Percentiles rank a stretch among this genome's conserved stretches.
Conservation (phyloP, 2,329 filamentous ascomycete species). For the Biscogniauxia marginata region DNA sequence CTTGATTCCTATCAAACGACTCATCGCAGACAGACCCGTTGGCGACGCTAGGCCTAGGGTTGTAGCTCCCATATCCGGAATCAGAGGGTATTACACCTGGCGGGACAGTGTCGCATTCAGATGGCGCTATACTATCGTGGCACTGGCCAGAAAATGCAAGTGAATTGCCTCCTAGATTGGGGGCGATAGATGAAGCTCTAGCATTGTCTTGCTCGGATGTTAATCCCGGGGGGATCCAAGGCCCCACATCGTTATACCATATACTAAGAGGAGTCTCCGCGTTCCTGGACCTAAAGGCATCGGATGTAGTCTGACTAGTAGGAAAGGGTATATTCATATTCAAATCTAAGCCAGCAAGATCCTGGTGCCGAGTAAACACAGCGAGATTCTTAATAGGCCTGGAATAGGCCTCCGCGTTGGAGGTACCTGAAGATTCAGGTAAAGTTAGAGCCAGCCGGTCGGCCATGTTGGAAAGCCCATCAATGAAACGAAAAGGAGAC, state of each 20-base stretch:
- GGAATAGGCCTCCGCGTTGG: slow-evolving; percentile 18
- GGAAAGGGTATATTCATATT: slow-evolving; percentile 9
- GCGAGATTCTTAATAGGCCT: slow-evolving; percentile 21
- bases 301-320: neutral
- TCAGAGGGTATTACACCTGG: slow-evolving; percentile 38
- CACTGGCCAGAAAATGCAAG: slow-evolving; percentile 33
- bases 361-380: slow-evolving; percentile 15
- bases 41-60: slow-evolving; percentile 41
- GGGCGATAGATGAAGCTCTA: slow-evolving; percentile 27
- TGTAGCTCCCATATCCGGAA: slow-evolving; percentile 47
- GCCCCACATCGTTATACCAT: slow-evolving; percentile 45
- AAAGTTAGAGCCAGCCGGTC: slow-evolving; percentile 22
- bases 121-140: slow-evolving; percentile 34
- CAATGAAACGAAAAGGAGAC: slow-evolving; percentile 2
- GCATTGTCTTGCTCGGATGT: slow-evolving; percentile 33
- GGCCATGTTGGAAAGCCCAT: slow-evolving; percentile 4
- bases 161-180: slow-evolving; percentile 22
- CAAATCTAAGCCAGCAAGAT: slow-evolving; percentile 16
- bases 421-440: slow-evolving; percentile 17
- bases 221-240: slow-evolving; percentile 42
- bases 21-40: slow-evolving; percentile 46
- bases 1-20: slow-evolving; percentile 35
- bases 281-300: slow-evolving; percentile 4
- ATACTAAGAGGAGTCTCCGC: slow-evolving; percentile 25
- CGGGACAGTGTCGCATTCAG: slow-evolving; percentile 40